Evolutionary conservation across 2,329 filamentous ascomycete genomes (phyloP), one percentile per base, ranked within the genome.

Genomic region (Cladosporium sphaerospermum): DNA sequence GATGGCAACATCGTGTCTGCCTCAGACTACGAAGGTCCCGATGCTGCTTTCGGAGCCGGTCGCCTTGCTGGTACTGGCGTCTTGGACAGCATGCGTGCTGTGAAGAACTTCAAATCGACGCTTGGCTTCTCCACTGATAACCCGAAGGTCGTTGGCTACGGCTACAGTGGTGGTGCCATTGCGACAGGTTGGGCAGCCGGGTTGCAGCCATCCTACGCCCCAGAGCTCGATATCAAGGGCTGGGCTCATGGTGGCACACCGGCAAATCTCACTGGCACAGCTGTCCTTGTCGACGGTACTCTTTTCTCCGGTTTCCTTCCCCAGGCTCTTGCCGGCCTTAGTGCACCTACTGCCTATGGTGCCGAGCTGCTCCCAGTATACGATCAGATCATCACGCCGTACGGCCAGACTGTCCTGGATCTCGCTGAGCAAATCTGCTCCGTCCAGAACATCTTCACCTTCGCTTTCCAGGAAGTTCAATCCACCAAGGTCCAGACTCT

Each of bases 121-220:
- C 62, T 74, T 0, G 57, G 58, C 13, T 50, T 66, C 11, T 47
- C 54, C 1, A 58, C 53, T 9, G 42, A 32, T n/a, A 59, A 52
- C 2, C 59, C 61, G 3, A 65, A 57, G 3, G 62, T 73, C 40
- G 70, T 73, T 2, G 63, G 80, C 52, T 78, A 75, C 72, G 80
- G 80, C 0, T 83, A 81, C 59, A 79, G 75, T 0, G 79, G 80
- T 4, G 79, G 79, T 8, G 73, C 73, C 2, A 61, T 81, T 23
- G 77, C 78, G 0, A 74, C 69, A 1, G 76, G 75, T 28, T 78
- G 73, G 70, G 78, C 78, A 0, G 75, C 76, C 13, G 74, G 78
- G 33, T 62, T 81, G 9, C 75, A 78, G 32, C 64, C 70, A 1
- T 67, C 63, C 2, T 82, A 82, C 54, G 79, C 79, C 0, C 76